Evolutionary conservation across 2,329 filamentous ascomycete species (phyloP), one percentile per base, ranked within the genome.

Genomic region (Sclerotinia subarctica): DNA sequence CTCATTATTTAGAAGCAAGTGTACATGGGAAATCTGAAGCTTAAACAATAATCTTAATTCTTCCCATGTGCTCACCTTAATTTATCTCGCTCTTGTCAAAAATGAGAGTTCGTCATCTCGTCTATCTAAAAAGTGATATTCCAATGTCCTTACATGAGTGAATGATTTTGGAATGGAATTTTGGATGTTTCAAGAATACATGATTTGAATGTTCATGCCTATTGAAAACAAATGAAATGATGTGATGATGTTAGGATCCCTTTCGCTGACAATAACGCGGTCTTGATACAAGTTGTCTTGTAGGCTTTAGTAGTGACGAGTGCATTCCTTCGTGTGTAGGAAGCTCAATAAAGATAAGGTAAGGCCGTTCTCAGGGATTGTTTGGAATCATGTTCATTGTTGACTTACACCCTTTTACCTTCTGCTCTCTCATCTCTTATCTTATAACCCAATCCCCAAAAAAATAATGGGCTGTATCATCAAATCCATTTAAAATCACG

Each of bases 1-100:
- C 56, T 63, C n/a, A 15, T 54, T 42, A 42, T n/a, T 53, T 26
- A 64, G 35, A 46, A 21, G 58, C 63, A 65, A 44, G 63, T 35
- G 35, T 21, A 62, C 44, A 49, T 49, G 24, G 56, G 58, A 32
- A 62, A 47, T 62, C 26, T 49, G 49, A 62, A 32, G 58, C 46
- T 62, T 13, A 51, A 24, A 62, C 32, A 6, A 62, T 49, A 62
- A 29, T 44, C 29, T 47, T 13, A 35, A 62, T 38, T 10, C 29
- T 26, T 51, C n/a, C 44, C 32, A 24, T 32, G 47, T 47, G 29
- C 52, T 35, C 51, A 19, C 15, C 15, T 17, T 54, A 29, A 38
- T 35, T 54, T 19, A n/a, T 32, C 26, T 32, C 19, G 26, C 6
- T 54, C 3, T 21, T 19, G 21, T 11, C 7, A 29, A 29, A 17